phyloP scores from a whole-genome alignment of 2,329 filamentous ascomycete species.

The Exophiala aquamarina region DNA sequence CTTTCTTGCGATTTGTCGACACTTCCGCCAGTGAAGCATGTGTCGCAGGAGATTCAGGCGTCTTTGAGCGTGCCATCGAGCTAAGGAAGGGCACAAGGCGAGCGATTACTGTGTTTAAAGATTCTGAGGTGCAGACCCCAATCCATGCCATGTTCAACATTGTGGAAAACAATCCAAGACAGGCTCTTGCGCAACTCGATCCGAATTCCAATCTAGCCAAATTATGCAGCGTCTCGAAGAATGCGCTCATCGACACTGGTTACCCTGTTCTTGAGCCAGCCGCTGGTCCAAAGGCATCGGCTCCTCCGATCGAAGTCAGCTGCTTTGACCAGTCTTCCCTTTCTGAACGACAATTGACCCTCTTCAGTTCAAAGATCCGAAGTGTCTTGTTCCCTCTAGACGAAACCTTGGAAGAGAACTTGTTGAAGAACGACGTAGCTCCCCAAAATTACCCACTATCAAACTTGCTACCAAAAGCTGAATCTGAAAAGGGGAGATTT shows the following conservation, averaged over 20 bases:
- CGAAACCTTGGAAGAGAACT: slow-evolving; percentile 65
- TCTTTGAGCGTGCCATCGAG: slow-evolving; percentile 72
- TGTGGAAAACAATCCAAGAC: slow-evolving; percentile 65
- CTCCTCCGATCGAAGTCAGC: slow-evolving; percentile 79
- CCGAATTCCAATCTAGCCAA: slow-evolving; percentile 69
- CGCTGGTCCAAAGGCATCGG: slow-evolving; percentile 73
- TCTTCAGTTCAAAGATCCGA: slow-evolving; percentile 79
- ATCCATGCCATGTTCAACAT: slow-evolving; percentile 81
- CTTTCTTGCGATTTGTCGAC: slow-evolving; percentile 86
- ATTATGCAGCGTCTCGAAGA: slow-evolving; percentile 75
- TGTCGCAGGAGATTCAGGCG: slow-evolving; percentile 64
- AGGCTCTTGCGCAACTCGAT: slow-evolving; percentile 68
- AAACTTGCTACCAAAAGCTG: slow-evolving; percentile 72
- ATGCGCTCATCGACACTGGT: slow-evolving; percentile 66
- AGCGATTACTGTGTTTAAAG: slow-evolving; percentile 65
- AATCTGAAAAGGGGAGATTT: slow-evolving; percentile 78
- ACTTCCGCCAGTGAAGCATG: slow-evolving; percentile 72
- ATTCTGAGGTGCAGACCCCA: slow-evolving; percentile 61
- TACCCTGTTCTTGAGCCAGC: slow-evolving; percentile 79
- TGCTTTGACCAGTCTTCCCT: slow-evolving; percentile 67
- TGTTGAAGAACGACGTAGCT: slow-evolving; percentile 73
- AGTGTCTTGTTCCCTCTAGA: slow-evolving; percentile 66
- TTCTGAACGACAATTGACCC: slow-evolving; percentile 66
- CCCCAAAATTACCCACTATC: slow-evolving; percentile 62
- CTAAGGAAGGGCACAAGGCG: slow-evolving; percentile 63